Evolutionary conservation across 2,329 filamentous ascomycete genomes (phyloP), one percentile per base, ranked within the genome.

Genomic region (Chaetomiaceae sp.): DNA sequence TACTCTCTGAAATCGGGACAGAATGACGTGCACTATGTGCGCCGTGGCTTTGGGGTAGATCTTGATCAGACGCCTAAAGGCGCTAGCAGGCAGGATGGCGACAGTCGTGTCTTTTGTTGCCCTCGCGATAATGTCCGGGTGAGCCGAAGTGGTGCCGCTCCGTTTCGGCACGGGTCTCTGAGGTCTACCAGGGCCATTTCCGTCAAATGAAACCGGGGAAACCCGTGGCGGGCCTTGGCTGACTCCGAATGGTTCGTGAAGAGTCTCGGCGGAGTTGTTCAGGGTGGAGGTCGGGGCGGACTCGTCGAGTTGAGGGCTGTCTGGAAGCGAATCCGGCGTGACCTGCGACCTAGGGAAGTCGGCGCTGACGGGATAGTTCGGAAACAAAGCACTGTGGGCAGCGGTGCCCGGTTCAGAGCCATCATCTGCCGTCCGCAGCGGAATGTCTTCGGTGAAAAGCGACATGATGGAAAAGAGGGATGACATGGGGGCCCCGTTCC

Each of bases 401-500:
- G 60, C 54, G 9, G 65, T 58, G 2, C 58, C 59, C 0, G 64
- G 58, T 10, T 65, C 63, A 2, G 67, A 56, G 33, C 55, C 52
- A n/a, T 85, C 79, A 4, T 85, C 82, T 1, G 85, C 80, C 56
- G 85, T 77, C 19, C 83, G 81, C 30, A 99, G 73, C 58, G 87
- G 87, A 47, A 99, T 83, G 62, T 96, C 91, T 66, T 99, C 93
- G 3, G 93, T 99, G 64, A 99, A 99, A 0, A 99, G 75, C 2
- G 92, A 95, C 70, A 99, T 82, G 59, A 99, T 96, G 1, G 93
- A 97, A 68, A 99, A 99, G 2, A 99, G 71, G 0, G 93, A 99
- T 5, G 93, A 99, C 92, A 99, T 96, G 1, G 95, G 92, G 1
- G 93, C 91, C 13, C 93, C 93, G 62, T 99, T 99, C 63, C 93